Base-by-base conservation (phyloP, 495 filamentous ascomycete genomes). In the Xylaria nigripes region DNA sequence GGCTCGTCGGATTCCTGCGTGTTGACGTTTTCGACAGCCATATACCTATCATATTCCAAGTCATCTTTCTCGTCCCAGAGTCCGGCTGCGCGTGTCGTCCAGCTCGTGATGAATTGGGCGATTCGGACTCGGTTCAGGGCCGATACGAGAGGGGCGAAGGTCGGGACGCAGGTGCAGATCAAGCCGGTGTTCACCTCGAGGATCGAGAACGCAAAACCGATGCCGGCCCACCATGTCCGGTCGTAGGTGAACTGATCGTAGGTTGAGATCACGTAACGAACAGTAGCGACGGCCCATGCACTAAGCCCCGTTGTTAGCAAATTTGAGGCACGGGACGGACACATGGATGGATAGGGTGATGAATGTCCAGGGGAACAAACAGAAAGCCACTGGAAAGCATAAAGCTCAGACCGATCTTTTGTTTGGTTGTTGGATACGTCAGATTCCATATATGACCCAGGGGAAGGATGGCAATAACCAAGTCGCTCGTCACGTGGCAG, bases 121-220 rank as follows among this genome's bases (percentile, higher is more conserved):
- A 60, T 48, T n/a, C 47, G 58, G 3, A 51, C 45, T 22, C 25
- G 10, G 0, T 54, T 36, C 34, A 66, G 56, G 25, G 29, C 43
- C 45, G 61, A 60, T 48, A 66, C 54, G 16, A 70, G 51, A 24
- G 68, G 68, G 13, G 58, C 66, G 36, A 72, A 65, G 1, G 68
- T 62, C 2, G 67, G 64, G 13, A 57, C 65, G 47, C 69, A 70
- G 30, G 65, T 65, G 46, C 71, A 74, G 10, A 72, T 69, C 12
- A 74, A 48, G n/a, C 71, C 71, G 10, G 67, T 71, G 59, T 74
- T 72, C n/a, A 74, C 64, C 42, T 74, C 71, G 49, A 74, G 61
- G 12, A 72, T 64, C 19, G 68, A 70, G 45, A 68, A 67, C n/a
- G 62, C 61, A 46, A 66, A 68, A 34, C 61, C 67, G 10, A 68